Percentiles rank a stretch among this genome's conserved stretches.
Conservation (phyloP, 148 eudicot genomes). For the Hydrangea macrophylla region DNA sequence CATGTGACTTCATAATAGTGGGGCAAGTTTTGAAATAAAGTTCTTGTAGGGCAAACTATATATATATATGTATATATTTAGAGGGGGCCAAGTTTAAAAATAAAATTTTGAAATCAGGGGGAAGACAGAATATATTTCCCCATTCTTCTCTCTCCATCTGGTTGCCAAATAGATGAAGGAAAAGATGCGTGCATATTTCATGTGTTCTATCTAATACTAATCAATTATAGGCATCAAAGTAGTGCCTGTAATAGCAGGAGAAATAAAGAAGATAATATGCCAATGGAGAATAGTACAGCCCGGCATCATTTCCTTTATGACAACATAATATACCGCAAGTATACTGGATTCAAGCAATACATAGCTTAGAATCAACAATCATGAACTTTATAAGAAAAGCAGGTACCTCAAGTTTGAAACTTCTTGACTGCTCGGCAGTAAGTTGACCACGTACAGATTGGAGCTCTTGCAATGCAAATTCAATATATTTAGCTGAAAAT, state of each 20-base stretch:
- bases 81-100: too few species aligned
- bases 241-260: not conserved
- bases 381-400: not conserved
- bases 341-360: too few species aligned
- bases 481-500: not conserved
- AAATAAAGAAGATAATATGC: not conserved
- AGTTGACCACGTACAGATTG: constrained; percentile 94
- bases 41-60: too few species aligned
- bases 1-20: too few species aligned
- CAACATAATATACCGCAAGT: too few species aligned
- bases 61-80: too few species aligned
- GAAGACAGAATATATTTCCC: too few species aligned
- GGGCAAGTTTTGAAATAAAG: too few species aligned
- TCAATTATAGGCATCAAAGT: not conserved
- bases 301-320: too few species aligned
- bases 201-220: not conserved
- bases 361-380: too few species aligned
- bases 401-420: constrained; percentile 93
- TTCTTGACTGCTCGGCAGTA: constrained; percentile 94
- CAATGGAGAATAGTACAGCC: not conserved
- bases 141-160: too few species aligned
- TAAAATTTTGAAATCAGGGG: too few species aligned
- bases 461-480: constrained; percentile 68
- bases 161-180: not conserved
- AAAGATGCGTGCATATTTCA: not conserved